Percentiles rank a stretch among this genome's conserved stretches.
phyloP scores from a whole-genome alignment of 352 stramenopile genomes.

The Pythium myriotylum region DNA sequence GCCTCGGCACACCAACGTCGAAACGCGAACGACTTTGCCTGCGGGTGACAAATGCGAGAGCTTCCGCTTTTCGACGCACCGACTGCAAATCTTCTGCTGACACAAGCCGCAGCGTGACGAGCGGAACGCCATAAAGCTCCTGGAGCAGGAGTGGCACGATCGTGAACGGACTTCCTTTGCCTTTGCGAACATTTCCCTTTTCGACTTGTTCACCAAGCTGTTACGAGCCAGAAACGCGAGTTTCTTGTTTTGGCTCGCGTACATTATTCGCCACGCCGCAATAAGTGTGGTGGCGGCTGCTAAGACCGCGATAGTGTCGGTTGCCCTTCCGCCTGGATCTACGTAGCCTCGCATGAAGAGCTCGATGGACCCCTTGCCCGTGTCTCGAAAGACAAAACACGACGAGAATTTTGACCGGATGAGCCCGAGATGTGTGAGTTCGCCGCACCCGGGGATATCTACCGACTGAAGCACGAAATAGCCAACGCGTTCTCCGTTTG shows the following conservation, averaged over 20 bases:
- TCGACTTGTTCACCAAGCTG: background rate
- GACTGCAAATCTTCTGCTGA: constrained; percentile 5
- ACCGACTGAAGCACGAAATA: constrained; percentile 14
- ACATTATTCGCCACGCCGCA: constrained; percentile 7
- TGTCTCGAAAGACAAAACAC: constrained; percentile 47
- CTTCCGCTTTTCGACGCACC: constrained; percentile 19
- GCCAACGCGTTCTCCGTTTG: constrained; percentile 8
- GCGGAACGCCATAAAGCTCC: constrained; percentile 4
- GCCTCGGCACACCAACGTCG: constrained; percentile 1
- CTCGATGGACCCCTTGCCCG: constrained; percentile 39
- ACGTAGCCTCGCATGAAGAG: constrained; percentile 53
- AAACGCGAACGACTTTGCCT: background rate
- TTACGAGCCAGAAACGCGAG: constrained; percentile 6
- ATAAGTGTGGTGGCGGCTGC: constrained; percentile 6
- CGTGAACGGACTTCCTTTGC: background rate
- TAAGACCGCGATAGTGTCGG: background rate
- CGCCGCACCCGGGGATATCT: constrained; percentile 12
- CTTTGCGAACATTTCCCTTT: background rate
- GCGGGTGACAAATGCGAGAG: constrained; percentile 6
- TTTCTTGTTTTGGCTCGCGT: constrained; percentile 14
- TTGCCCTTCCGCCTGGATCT: constrained; percentile 31
- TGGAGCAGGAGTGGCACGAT: background rate
- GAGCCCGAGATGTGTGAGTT: constrained; percentile 23
- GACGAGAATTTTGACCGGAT: constrained; percentile 52
- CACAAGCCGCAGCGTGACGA: constrained; percentile 11